A percentile compares a stretch with the other conserved stretches of the same genome.
Conservation (phyloP, 2,329 filamentous ascomycete genomes). For the Myrmaecium sp. region DNA sequence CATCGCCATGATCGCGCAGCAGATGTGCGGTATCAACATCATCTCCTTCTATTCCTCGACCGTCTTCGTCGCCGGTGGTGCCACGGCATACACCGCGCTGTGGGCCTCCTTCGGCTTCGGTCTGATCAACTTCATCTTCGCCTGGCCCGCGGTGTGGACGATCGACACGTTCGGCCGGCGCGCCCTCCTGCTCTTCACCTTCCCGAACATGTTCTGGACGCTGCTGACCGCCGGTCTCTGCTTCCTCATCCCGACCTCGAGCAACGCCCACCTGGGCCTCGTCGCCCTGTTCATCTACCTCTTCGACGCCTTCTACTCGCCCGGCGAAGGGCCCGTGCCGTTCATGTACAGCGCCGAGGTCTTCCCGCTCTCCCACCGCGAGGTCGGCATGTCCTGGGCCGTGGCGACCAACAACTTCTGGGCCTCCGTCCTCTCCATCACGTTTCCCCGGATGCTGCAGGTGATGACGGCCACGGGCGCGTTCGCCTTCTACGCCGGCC, state of each 20-base stretch:
- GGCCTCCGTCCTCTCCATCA: conserved; percentile 43
- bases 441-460: conserved; percentile 40
- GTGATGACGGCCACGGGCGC: conserved; percentile 35
- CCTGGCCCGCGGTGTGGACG: conserved; percentile 40
- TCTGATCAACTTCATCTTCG: conserved; percentile 40
- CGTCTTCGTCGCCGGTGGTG: conserved; percentile 31
- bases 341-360: conserved; percentile 55
- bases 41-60: conserved; percentile 36
- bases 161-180: conserved; percentile 38
- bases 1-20: conserved; percentile 57
- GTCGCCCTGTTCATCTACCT: conserved; percentile 42
- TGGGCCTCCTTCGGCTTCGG: conserved; percentile 42
- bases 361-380: conserved; percentile 52
- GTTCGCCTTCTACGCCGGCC: conserved; percentile 43
- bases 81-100: conserved; percentile 25
- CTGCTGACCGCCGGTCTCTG: conserved; percentile 32
- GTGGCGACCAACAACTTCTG: conserved; percentile 49
- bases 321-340: conserved; percentile 38
- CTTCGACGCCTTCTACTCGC: conserved; percentile 28
- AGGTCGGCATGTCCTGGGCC: conserved; percentile 54
- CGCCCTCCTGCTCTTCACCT: conserved; percentile 30
- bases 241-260: conserved; percentile 29
- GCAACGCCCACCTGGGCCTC: conserved; percentile 27
- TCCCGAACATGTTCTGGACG: conserved; percentile 33
- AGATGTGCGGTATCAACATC: conserved; percentile 39